Base-by-base conservation (phyloP, 768 basidiomycete genomes). In the Hypholoma fasciculare region DNA sequence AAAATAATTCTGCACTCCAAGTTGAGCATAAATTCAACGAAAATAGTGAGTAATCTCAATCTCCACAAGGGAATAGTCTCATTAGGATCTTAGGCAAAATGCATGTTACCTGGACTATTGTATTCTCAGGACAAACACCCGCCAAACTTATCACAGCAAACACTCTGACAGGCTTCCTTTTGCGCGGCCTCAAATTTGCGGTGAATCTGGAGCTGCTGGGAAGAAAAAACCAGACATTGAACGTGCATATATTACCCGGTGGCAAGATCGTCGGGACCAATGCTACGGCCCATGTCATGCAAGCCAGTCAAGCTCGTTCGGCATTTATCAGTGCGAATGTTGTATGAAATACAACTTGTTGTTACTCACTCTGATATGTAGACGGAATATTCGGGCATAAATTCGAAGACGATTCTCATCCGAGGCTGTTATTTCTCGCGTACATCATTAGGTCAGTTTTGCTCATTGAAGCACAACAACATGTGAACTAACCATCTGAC, bases 61-160 rank as follows among this genome's bases (percentile, higher is more conserved):
- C 26, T 19, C 17, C 26, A 9, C 23, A 6, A 23, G 11, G 2
- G 1, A 26, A 2, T 14, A 11, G 14, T 12, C 14, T 20, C 23
- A 48, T 19, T 2, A 13, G 5, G 7, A 2, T 26, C 19, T 19
- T 9, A 19, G 17, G 13, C 39, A 65, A 55, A n/a, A 59, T 75
- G 51, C 62, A 71, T 26, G 60, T 76, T 17, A 66, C 62, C 4
- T 75, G 74, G 74, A 70, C 65, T 4, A 62, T 76, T 37, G 65
- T 66, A 5, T 74, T 68, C 38, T 65, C 71, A 0, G 71, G 68
- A 4, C 59, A 58, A 20, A 59, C 69, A 1, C 67, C 64, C 3
- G 51, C n/a, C 3, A 73, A 71, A 52, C 55, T 67, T 20, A 6
- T 59, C 1, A 12, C 68, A 14, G 38, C 16, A 23, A 23, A 23